Conservation (phyloP, 768 basidiomycete genomes). For the Amanita thiersii region DNA sequence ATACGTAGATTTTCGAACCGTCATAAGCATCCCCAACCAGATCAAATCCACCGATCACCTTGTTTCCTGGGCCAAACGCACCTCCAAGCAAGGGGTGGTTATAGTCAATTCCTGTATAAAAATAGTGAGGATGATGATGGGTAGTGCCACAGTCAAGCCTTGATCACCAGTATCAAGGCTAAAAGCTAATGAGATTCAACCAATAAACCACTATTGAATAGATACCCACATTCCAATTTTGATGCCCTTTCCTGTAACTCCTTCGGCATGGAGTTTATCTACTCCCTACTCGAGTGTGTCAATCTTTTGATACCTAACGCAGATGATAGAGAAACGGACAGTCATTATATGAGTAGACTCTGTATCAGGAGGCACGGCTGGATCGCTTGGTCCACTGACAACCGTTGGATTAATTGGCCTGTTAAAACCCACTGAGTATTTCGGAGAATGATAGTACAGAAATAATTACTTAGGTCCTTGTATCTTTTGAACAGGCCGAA, state of each 20-base stretch:
- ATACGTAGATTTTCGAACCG: slow-evolving; percentile 14
- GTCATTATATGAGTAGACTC: slow-evolving; percentile 48
- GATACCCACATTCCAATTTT: slow-evolving; percentile 54
- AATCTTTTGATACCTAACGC: slow-evolving; percentile 8
- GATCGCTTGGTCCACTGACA: slow-evolving; percentile 32
- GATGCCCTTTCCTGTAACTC: slow-evolving; percentile 54
- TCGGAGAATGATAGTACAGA: slow-evolving; percentile 11
- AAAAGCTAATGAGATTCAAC: background rate
- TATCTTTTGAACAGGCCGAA: slow-evolving; percentile 44
- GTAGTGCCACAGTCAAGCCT: background rate
- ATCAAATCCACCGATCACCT: slow-evolving; percentile 31
- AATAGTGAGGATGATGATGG: background rate
- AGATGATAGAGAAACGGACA: slow-evolving; percentile 21
- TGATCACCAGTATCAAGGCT: slow-evolving; percentile 45
- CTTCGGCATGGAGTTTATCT: slow-evolving; percentile 54
- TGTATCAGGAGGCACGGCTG: slow-evolving; percentile 34
- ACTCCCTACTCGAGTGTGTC: slow-evolving; percentile 35
- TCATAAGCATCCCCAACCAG: slow-evolving; percentile 33
- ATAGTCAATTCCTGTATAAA: slow-evolving; percentile 34
- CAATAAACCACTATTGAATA: background rate
- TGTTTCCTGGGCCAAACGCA: slow-evolving; percentile 29
- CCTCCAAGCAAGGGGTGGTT: slow-evolving; percentile 29
- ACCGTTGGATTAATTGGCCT: slow-evolving; percentile 39
- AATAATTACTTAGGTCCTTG: slow-evolving; percentile 31
- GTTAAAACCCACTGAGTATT: background rate